Evolutionary conservation across 2,329 filamentous ascomycete genomes (phyloP), one percentile per base, ranked within the genome.

Genomic region (Thielaviopsis punctulata): DNA sequence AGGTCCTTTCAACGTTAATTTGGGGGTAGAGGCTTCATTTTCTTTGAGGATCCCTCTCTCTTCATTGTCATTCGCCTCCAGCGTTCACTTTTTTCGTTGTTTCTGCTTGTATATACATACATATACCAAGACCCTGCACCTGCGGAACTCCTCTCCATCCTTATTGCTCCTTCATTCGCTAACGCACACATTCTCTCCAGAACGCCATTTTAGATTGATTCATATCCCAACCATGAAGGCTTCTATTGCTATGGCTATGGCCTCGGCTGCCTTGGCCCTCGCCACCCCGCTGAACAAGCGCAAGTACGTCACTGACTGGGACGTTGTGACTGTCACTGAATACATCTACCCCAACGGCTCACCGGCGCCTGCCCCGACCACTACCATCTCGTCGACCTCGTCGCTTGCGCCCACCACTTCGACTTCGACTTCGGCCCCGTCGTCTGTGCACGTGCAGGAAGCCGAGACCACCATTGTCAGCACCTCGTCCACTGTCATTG

Each of bases 201-300:
- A 5, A 27, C 25, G 10, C 10, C 10, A 27, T 10, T 23, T 30
- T 19, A n/a, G 2, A 30, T 13, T 27, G 2, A 30, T 13, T 27
- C 30, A 23, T 18, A n/a, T 51, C 19, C 56, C 48, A 55, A 72
- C 62, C 57, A 76, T 76, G 73, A 76, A 73, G 68, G 64, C 68
- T 46, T 71, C 72, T 48, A 55, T 70, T 53, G 63, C 70, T 57
- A 62, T 76, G 58, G 63, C 65, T 57, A 64, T 66, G 58, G 65
- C 69, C 56, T 64, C 70, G 60, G 70, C 72, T 59, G 56, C 71
- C 50, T 56, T 75, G 62, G 70, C 67, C 52, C 59, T 65, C 53
- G 72, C 72, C 59, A 60, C 62, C 48, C 73, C 72, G 52, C 61
- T 73, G 33, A 57, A 65, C 53, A 66, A 67, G 60, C 66, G 72